Base-by-base conservation (phyloP, 2,329 filamentous ascomycete species). In the Botrytis porri region DNA sequence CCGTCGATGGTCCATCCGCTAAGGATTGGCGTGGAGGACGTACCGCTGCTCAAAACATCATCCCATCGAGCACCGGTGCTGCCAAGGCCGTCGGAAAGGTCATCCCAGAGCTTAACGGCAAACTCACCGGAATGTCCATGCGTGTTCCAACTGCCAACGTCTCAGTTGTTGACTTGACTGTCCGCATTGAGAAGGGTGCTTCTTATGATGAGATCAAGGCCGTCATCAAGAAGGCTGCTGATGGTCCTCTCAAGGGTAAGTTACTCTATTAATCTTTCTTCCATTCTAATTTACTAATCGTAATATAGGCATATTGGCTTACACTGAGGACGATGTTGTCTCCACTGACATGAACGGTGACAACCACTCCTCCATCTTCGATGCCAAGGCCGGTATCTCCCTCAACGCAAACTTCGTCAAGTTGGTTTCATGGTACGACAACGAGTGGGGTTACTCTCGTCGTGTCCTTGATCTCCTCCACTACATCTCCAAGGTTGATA, bases 31-130 rank as follows among this genome's bases (percentile, higher is more conserved):
- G 95, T 87, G 96, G 96, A 90, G 96, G 96, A 85, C 96, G 96
- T 88, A 95, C 93, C 81, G 96, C 96, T 87, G 96, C 96, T 83
- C 93, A 97, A 89, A 98, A 99, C 92, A 98, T 98, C 90, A 98
- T 99, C 83, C 96, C 96, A 86, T 94, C 91, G 88, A 97, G 93
- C 90, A 99, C 96, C 79, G 96, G 96, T 91, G 96, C 96, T 85
- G 96, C 96, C 84, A 99, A 99, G 94, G 96, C 96, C 83, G 96
- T 99, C 87, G 96, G 96, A 88, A 99, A 99, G 92, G 96, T 98
- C 88, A 98, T 98, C 82, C 96, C 96, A 81, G 87, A 90, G 80
- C 91, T 99, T 80, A 98, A 98, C 88, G 96, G 96, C 90, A 99
- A 99, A 92, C 94, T 98, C 79, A 99, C 96, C 79, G 96, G 96